These are phyloP conservation scores for Blepharisma japonicum DNA, from an alignment of 73 alveolate genomes.

Conservation along the genomic window DNA sequence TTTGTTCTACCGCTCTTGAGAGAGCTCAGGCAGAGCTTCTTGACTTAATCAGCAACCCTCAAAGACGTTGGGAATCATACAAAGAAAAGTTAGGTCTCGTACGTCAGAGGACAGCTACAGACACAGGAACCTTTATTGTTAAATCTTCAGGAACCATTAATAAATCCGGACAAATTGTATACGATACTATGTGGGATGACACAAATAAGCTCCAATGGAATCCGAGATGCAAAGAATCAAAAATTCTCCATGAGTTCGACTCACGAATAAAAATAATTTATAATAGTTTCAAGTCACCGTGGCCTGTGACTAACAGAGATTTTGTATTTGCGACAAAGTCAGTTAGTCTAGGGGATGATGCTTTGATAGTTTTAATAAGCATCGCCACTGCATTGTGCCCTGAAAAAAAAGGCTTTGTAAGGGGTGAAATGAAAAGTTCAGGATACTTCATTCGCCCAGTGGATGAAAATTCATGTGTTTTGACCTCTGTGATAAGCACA, in stretches of 20 bases:
- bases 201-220: background rate
- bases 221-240: background rate
- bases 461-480: background rate
- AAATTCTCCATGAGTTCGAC: background rate
- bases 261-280: background rate
- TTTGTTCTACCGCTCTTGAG: too few species aligned
- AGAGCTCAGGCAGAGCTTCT: too few species aligned
- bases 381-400: background rate
- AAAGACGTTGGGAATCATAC: too few species aligned
- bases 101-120: background rate
- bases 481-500: background rate
- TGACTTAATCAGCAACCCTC: too few species aligned
- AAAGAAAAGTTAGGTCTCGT: too few species aligned
- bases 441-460: background rate
- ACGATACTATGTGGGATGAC: background rate
- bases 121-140: background rate
- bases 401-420: conserved; percentile 4
- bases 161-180: background rate
- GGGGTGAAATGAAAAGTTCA: background rate
- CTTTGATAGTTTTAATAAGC: background rate
- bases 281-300: conserved; percentile 7
- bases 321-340: conserved; percentile 4
- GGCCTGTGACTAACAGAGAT: conserved; percentile 27
- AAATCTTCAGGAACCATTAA: background rate
- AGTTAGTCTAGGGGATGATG: background rate